Evolutionary conservation across 257 asterid species (phyloP), one percentile per base, ranked within the genome.

Genomic region (Nicotiana attenuata): DNA sequence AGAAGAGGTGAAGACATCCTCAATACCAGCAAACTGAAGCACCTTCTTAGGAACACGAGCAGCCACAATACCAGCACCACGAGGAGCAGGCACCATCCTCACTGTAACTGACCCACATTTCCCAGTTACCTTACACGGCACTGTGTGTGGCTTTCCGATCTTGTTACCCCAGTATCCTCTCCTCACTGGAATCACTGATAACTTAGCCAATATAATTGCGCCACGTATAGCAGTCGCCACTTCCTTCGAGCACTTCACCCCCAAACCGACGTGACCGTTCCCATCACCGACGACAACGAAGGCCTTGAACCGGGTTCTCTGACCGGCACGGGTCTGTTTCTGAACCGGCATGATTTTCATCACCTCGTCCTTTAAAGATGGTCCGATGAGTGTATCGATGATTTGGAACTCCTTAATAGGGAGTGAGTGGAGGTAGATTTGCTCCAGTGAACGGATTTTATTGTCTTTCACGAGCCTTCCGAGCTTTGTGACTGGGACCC

Each of bases 261-360:
- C 98, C 29, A 94, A 65, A 0, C 98, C 98, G 14, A 94, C 98
- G 75, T 94, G 98, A 9, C 97, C 97, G 52, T 94, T 94, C 1
- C 89, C 87, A 59, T 94, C 98, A 0, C 98, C 98, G 38, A 94
- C 98, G 1, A 94, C 98, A 5, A 94, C 97, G 50, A 94, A 94
- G 0, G 98, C 98, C 90, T 94, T 94, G 90, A 94, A 94, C 78
- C 98, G 80, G 81, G 98, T 94, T 68, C 98, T 85, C 88, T 94
- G 98, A 7, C 98, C 98, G n/a, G 98, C 98, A 15, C 98, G 91
- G 11, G 98, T 94, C 89, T 94, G 98, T 78, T 94, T 94, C 95
- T 92, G 98, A 6, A 94, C 98, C 16, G 98, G 97, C 98, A 94
- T 94, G 87, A 94, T 94, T 38, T 94, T 94, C 98, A 94, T 94